Percentiles rank a stretch among this genome's conserved stretches.
Conservation (phyloP, 2,329 filamentous ascomycete genomes). For the Apiospora arundinis region DNA sequence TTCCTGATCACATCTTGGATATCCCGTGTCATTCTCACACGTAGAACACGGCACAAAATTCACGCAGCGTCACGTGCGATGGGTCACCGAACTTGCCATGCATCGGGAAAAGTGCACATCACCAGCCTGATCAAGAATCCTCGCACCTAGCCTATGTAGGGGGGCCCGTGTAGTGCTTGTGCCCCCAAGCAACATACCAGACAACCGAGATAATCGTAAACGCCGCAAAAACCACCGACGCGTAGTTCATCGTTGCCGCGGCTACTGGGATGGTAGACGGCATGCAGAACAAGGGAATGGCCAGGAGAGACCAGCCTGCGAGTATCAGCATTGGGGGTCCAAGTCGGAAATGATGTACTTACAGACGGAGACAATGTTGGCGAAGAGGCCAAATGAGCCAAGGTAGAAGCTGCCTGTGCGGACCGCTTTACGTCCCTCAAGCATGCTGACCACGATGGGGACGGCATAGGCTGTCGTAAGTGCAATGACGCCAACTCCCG, state of each 20-base stretch:
- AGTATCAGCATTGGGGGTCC: constrained; percentile 36
- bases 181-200: constrained; percentile 76
- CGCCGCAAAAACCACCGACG: constrained; percentile 74
- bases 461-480: constrained; percentile 72
- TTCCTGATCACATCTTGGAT: constrained; percentile 8
- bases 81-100: constrained; percentile 13
- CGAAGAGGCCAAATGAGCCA: constrained; percentile 64
- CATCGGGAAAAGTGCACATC: constrained; percentile 8
- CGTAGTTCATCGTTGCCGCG: constrained; percentile 71
- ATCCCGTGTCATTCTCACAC: background rate
- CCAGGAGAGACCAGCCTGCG: constrained; percentile 69
- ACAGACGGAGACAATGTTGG: constrained; percentile 71
- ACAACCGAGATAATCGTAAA: constrained; percentile 64
- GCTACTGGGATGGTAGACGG: constrained; percentile 65
- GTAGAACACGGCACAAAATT: background rate
- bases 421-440: constrained; percentile 65
- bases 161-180: constrained; percentile 68
- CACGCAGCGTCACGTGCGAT: constrained; percentile 2
- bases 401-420: constrained; percentile 64
- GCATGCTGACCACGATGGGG: constrained; percentile 69
- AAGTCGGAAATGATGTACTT: constrained; percentile 39
- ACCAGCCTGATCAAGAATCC: constrained; percentile 17
- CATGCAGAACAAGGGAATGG: constrained; percentile 78
- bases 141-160: constrained; percentile 17
- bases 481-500: constrained; percentile 72